Base-by-base conservation (phyloP, 441 rosid species). In the Pelargonium cotyledonis region DNA sequence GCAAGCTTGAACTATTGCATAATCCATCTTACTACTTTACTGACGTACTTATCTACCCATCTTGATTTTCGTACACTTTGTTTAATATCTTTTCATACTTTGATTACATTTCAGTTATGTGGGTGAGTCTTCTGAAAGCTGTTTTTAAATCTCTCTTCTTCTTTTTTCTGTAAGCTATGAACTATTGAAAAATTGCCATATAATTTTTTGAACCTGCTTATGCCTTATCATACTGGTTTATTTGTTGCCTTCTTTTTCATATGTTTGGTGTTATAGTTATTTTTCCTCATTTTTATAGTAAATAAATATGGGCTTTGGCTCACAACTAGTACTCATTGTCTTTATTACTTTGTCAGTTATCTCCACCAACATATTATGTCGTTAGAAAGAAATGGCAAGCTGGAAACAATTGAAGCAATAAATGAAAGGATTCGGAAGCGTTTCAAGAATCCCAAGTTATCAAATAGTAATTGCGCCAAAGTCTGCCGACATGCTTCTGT, bases 401-500 rank as follows among this genome's bases (percentile, higher is more conserved):
- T 90, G 69, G 98, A 90, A 81, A 85, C 77, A 9, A 83, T 95
- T 74, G 99, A 90, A 80, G 87, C 86, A 65, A 85, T 95, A 77
- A 87, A 92, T 76, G 98, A 95, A 79, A 88, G 83, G 86, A 79
- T 95, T 49, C 84, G 95, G 69, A 95, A 90, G 79, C 97, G 98
- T 74, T 92, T 92, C 68, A 95, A 92, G 85, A 95, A 86, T 80
- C 96, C 95, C 3, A 92, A 92, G 84, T 73, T 92, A 79, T 90
- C 94, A 41, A 89, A 84, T 80, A 81, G 86, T 75, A 84, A 83
- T 62, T 88, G 96, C 55, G 94, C 90, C 19, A 89, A 86, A 80
- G 98, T 95, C 75, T 89, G 96, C 78, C 85, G 84, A 77, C 96
- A 89, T 84, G 97, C 97, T 72, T 92, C 99, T 64, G 75, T 88